Conservation (phyloP, 1,284 basidiomycete genomes). For the Golubevia sp. region DNA sequence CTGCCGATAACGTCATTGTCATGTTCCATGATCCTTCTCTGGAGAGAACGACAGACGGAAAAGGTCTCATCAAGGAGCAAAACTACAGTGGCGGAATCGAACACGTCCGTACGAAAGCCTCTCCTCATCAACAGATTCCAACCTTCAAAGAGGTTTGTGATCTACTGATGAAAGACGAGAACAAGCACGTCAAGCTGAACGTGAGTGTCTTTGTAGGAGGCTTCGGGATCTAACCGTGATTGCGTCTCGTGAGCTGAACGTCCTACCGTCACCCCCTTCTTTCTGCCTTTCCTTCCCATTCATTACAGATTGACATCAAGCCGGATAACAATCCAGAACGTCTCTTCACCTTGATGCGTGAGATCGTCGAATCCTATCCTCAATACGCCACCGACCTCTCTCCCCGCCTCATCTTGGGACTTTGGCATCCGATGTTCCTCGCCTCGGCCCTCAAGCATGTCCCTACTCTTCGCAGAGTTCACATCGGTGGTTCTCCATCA, state of each 20-base stretch:
- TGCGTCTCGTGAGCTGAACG: background rate
- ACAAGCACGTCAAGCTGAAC: constrained; percentile 57
- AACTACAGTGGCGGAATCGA: constrained; percentile 73
- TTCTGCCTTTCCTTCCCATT: background rate
- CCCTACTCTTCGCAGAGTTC: constrained; percentile 81
- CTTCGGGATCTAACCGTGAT: constrained; percentile 67
- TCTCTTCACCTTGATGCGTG: constrained; percentile 83
- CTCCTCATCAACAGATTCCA: constrained; percentile 68
- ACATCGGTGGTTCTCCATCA: constrained; percentile 73
- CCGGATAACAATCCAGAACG: constrained; percentile 85
- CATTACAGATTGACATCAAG: constrained; percentile 81
- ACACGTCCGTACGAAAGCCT: constrained; percentile 78
- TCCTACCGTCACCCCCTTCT: background rate
- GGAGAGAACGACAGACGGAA: constrained; percentile 67
- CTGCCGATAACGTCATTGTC: constrained; percentile 82
- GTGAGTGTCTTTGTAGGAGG: constrained; percentile 71
- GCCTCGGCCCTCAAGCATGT: constrained; percentile 74
- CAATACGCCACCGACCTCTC: constrained; percentile 81
- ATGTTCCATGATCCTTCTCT: constrained; percentile 90
- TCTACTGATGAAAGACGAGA: constrained; percentile 49
- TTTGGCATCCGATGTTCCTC: constrained; percentile 84
- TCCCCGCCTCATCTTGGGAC: constrained; percentile 83
- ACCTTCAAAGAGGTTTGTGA: constrained; percentile 52
- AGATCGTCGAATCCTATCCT: constrained; percentile 72
- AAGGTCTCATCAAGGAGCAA: constrained; percentile 65